A percentile compares a stretch with the other conserved stretches of the same genome.
Conservation (phyloP, 2,329 filamentous ascomycete genomes). For the Paraconiothyrium brasiliense region DNA sequence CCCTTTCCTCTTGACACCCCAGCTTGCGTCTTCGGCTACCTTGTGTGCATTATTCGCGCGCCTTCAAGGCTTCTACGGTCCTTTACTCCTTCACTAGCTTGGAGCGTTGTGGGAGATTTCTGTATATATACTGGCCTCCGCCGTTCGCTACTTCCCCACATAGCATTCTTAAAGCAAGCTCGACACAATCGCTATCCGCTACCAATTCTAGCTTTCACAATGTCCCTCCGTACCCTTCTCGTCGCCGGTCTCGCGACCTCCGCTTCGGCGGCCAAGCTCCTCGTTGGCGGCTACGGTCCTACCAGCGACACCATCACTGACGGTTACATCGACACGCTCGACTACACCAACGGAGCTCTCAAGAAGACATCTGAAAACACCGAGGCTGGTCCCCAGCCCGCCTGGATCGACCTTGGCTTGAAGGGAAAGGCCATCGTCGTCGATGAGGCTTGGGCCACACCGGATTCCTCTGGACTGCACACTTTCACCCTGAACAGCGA, state of each 20-base stretch:
- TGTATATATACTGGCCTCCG: slow-evolving; percentile 11
- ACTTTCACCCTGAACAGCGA: slow-evolving; percentile 42
- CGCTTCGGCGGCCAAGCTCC: slow-evolving; percentile 47
- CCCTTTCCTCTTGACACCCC: slow-evolving; percentile 11
- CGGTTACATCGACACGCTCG: slow-evolving; percentile 55
- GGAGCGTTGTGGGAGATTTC: background rate
- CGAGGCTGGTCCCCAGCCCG: slow-evolving; percentile 64
- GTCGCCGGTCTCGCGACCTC: slow-evolving; percentile 30
- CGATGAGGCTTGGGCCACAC: slow-evolving; percentile 62
- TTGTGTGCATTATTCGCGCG: background rate
- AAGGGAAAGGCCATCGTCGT: slow-evolving; percentile 66
- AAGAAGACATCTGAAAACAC: slow-evolving; percentile 55
- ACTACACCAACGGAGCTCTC: slow-evolving; percentile 50
- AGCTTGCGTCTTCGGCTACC: slow-evolving; percentile 10
- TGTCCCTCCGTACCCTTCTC: slow-evolving; percentile 28
- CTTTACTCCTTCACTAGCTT: slow-evolving; percentile 8
- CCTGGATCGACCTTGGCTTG: slow-evolving; percentile 68
- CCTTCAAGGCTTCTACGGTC: slow-evolving; percentile 7
- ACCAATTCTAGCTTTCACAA: slow-evolving; percentile 3
- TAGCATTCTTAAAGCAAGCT: slow-evolving; percentile 4
- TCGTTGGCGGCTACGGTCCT: slow-evolving; percentile 54
- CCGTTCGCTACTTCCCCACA: background rate
- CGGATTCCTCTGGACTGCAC: slow-evolving; percentile 59
- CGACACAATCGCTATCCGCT: slow-evolving; percentile 4
- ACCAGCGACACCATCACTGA: slow-evolving; percentile 13